Evolutionary conservation across 352 stramenopile genomes (phyloP), one percentile per base, ranked within the genome.

Genomic region (Blastocystis sp.): DNA sequence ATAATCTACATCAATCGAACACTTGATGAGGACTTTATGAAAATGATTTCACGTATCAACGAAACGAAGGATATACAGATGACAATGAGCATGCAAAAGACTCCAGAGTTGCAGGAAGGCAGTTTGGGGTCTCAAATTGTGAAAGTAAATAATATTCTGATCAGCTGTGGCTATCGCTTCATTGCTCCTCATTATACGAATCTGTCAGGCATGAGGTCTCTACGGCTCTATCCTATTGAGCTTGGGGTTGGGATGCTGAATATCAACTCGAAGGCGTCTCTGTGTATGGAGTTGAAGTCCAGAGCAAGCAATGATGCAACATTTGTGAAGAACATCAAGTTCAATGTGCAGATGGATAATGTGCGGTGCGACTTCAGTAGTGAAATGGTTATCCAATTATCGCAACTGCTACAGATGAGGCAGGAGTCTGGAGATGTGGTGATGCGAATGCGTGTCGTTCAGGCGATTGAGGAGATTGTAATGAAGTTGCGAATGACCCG

Each of bases 21-120:
- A 16, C 50, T 85, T n/a, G 73, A 85, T 34, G 55, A 66, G 50
- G 73, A 85, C 43, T 85, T 85, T 34, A 85, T 85, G 73, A 85
- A 50, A n/a, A 53, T 37, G 20, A 65, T 85, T 13, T 24, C 73
- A 6, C 13, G 30, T 18, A 24, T 53, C 0, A 66, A 66, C 34
- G n/a, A 59, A 13, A 59, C 50, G 50, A 13, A 59, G 50, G 20
- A n/a, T 0, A n/a, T n/a, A n/a, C 50, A 59, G 50, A 13, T 13
- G 11, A n/a, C 11, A 13, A n/a, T 59, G 50, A 59, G 20, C 50
- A n/a, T 59, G 50, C 0, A 59, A n/a, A 59, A 59, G 20, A 1
- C 50, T 13, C 50, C 50, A n/a, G 50, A 59, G 20, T n/a, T 59
- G 13, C 5, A 26, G 11, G 50, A 47, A 24, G 26, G 43, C 13